Conservation (phyloP, 306 rosid species). For the Abrus pulchellus region DNA sequence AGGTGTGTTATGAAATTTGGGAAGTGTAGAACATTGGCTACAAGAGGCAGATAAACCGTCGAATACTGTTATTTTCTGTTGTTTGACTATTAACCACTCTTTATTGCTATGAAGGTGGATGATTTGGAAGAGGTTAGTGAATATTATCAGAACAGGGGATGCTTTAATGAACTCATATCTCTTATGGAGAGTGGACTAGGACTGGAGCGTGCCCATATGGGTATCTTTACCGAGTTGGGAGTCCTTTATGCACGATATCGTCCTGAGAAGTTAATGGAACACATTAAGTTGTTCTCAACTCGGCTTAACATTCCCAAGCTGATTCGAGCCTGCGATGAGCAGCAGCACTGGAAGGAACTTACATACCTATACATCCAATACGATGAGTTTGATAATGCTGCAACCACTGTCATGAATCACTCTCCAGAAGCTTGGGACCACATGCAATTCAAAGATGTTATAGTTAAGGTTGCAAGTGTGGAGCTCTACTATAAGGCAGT, state of each 20-base stretch:
- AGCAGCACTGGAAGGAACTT: slow-evolving; percentile 87
- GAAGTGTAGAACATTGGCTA: slow-evolving; percentile 12
- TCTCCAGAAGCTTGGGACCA: slow-evolving; percentile 96
- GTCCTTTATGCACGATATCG: slow-evolving; percentile 90
- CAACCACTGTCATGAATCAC: slow-evolving; percentile 87
- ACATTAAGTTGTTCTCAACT: slow-evolving; percentile 78
- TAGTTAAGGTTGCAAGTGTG: slow-evolving; percentile 81
- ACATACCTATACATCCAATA: slow-evolving; percentile 79
- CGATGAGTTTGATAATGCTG: slow-evolving; percentile 90
- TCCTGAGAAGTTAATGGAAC: slow-evolving; percentile 83
- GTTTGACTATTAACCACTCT: slow-evolving; percentile 19
- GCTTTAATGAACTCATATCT: slow-evolving; percentile 85
- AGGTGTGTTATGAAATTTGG: neutral
- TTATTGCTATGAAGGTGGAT: slow-evolving; percentile 64
- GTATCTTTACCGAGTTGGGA: slow-evolving; percentile 94
- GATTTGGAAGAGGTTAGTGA: slow-evolving; percentile 91
- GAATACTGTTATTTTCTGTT: slow-evolving; percentile 31
- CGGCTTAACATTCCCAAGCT: slow-evolving; percentile 86
- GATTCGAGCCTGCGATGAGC: slow-evolving; percentile 88
- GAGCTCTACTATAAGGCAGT: slow-evolving; percentile 88
- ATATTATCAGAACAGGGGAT: slow-evolving; percentile 87
- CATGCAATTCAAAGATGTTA: slow-evolving; percentile 86
- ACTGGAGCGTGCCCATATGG: slow-evolving; percentile 86
- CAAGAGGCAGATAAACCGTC: slow-evolving; percentile 11
- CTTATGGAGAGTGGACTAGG: slow-evolving; percentile 94